A percentile compares a stretch with the other conserved stretches of the same genome.
These are phyloP conservation scores for Sporothrix pallida DNA, from an alignment of 2,329 filamentous ascomycete genomes.

Conservation along the genomic window DNA sequence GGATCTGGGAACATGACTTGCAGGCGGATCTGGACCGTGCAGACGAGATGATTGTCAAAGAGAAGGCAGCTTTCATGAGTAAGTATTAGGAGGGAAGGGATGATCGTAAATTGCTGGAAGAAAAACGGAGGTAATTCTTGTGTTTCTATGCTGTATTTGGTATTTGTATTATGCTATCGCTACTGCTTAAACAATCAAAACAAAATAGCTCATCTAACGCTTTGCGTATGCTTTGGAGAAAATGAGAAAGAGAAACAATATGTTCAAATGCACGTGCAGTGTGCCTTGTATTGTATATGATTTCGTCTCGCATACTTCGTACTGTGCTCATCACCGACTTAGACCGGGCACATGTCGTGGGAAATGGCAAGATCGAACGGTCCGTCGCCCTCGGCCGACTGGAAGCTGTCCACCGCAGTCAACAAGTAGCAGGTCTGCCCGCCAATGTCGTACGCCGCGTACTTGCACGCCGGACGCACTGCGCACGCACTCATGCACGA, in stretches of 20 bases:
- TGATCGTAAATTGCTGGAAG: not conserved
- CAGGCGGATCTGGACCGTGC: constrained; percentile 40
- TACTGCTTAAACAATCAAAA: no score
- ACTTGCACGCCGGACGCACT: not conserved
- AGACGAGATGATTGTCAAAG: not conserved
- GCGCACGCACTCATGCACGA: not conserved
- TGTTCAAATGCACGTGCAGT: no score
- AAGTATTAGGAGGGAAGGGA: not conserved
- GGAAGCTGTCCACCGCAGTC: no score
- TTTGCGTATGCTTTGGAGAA: no score
- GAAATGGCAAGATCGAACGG: not conserved
- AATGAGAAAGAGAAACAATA: no score
- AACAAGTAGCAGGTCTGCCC: not conserved
- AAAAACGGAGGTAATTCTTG: no score
- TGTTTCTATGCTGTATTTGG: no score
- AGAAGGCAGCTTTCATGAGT: not conserved
- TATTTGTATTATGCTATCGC: no score
- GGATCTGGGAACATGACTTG: constrained; percentile 46
- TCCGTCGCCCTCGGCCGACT: not conserved
- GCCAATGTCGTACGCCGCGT: not conserved
- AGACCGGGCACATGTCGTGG: not conserved
- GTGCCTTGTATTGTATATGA: no score
- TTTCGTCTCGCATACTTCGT: no score
- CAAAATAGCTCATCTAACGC: no score
- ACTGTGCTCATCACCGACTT: not conserved